A percentile compares a stretch with the other conserved stretches of the same genome.
Evolutionary conservation across 352 stramenopile species (phyloP).

Genomic region (Phytopythium mirpurense): DNA sequence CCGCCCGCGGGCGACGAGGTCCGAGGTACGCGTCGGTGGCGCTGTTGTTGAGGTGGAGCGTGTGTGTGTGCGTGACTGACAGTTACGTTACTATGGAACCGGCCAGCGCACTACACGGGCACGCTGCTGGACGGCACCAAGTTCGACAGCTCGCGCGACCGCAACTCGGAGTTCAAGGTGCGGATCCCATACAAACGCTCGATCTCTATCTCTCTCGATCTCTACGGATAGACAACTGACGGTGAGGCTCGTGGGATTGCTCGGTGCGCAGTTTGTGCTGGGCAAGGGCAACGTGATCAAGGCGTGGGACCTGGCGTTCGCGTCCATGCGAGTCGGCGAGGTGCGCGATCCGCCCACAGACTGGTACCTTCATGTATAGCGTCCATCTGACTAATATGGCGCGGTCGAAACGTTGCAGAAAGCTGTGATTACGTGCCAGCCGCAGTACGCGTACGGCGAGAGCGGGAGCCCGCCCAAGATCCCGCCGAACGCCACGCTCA

Average conservation of each 20-base stretch:
- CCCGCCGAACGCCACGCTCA: slow-evolving; percentile 89
- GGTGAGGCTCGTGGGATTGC: neutral
- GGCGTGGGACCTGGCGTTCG: slow-evolving; percentile 84
- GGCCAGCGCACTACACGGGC: slow-evolving; percentile 93
- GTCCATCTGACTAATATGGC: neutral
- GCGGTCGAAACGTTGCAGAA: slow-evolving; percentile 37
- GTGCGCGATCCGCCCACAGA: slow-evolving; percentile 10
- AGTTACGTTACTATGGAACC: neutral
- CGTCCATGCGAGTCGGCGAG: slow-evolving; percentile 95
- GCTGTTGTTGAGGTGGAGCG: no score
- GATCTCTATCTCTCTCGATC: neutral
- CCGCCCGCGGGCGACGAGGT: slow-evolving; percentile 80
- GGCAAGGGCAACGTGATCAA: slow-evolving; percentile 89
- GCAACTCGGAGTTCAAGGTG: slow-evolving; percentile 79
- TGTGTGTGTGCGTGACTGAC: no score
- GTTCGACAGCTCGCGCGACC: slow-evolving; percentile 93
- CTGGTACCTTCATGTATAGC: neutral
- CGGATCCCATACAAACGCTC: no score
- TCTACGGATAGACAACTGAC: neutral
- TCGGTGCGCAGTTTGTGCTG: slow-evolving; percentile 55
- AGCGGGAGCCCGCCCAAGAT: slow-evolving; percentile 92
- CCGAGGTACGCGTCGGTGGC: slow-evolving; percentile 57
- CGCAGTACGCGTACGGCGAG: slow-evolving; percentile 93
- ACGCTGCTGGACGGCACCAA: slow-evolving; percentile 92
- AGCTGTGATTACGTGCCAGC: slow-evolving; percentile 88